Conservation (phyloP, 176 grass and related monocot species). For the Bromus sterilis region DNA sequence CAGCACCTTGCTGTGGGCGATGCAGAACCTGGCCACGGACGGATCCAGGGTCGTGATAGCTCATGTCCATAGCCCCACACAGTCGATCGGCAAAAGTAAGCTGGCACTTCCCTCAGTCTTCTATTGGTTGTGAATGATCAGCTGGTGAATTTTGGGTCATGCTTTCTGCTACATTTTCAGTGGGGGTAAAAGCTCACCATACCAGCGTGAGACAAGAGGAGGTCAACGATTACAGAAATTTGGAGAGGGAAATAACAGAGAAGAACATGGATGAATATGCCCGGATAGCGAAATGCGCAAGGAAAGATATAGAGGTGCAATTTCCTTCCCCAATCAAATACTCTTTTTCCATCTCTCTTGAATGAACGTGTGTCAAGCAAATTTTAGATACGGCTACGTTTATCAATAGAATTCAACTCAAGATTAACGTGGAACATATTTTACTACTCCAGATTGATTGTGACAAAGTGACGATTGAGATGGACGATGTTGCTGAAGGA, state of each 20-base stretch:
- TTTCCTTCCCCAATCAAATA: neutral
- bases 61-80: slow-evolving; percentile 39
- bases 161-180: slow-evolving; percentile 25
- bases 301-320: slow-evolving; percentile 18
- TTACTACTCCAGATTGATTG: slow-evolving; percentile 15
- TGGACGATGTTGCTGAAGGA: slow-evolving; percentile 44
- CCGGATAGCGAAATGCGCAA: neutral
- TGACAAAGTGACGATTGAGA: slow-evolving; percentile 46
- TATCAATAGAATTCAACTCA: neutral
- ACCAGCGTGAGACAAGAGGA: slow-evolving; percentile 25
- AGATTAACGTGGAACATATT: neutral
- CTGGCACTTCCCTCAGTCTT: neutral
- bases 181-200: slow-evolving; percentile 24
- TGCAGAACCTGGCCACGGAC: slow-evolving; percentile 32
- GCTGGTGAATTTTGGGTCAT: neutral
- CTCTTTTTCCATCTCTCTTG: neutral
- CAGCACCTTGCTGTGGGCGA: slow-evolving; percentile 45
- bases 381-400: neutral
- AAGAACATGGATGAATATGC: slow-evolving; percentile 39
- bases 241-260: slow-evolving; percentile 25
- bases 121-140: neutral
- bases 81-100: slow-evolving; percentile 37
- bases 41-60: neutral
- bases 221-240: slow-evolving; percentile 23
- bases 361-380: neutral